Evolutionary conservation across 768 basidiomycete genomes (phyloP).

Genomic region (Tremella fuciformis): DNA sequence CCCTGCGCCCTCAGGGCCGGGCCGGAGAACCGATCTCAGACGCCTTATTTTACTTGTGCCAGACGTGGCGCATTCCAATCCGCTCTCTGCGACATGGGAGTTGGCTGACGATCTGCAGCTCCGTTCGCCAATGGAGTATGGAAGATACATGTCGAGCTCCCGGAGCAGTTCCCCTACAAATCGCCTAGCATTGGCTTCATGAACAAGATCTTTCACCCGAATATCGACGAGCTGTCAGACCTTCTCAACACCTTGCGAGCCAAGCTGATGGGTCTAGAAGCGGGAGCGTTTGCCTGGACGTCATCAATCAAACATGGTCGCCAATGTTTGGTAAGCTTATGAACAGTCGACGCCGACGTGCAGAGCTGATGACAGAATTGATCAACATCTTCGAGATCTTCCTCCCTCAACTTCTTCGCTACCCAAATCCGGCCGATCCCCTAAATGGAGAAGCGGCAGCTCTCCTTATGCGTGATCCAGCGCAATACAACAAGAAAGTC

Average conservation of each 20-base stretch:
- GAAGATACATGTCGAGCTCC: conserved; percentile 99
- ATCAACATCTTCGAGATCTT: conserved; percentile 99
- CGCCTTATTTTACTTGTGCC: too few relatives aligned
- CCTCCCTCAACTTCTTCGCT: conserved; percentile 90
- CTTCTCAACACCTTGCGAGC: not conserved
- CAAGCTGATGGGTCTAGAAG: conserved; percentile 59
- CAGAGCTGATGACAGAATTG: conserved; percentile 67
- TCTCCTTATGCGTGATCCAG: conserved; percentile 92
- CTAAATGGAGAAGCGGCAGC: conserved; percentile 97
- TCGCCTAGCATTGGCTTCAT: conserved; percentile 98
- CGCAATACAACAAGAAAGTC: conserved; percentile 90
- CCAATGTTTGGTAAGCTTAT: conserved; percentile 89
- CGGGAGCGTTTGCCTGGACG: conserved; percentile 96
- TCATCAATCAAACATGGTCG: conserved; percentile 99
- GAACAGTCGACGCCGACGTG: not conserved
- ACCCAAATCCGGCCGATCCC: conserved; percentile 97
- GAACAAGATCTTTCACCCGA: conserved; percentile 99
- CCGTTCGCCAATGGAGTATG: conserved; percentile 97
- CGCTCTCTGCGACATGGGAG: not conserved
- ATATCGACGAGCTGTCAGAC: conserved; percentile 94
- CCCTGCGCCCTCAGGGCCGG: too few relatives aligned
- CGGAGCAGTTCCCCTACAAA: conserved; percentile 98
- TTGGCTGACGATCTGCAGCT: conserved; percentile 57
- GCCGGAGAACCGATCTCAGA: too few relatives aligned
- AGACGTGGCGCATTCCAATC: conserved; percentile 8